A percentile compares a stretch with the other conserved stretches of the same genome.
phyloP scores from a whole-genome alignment of 192 early-diverging fungal species.

The Coemansia sp. region DNA sequence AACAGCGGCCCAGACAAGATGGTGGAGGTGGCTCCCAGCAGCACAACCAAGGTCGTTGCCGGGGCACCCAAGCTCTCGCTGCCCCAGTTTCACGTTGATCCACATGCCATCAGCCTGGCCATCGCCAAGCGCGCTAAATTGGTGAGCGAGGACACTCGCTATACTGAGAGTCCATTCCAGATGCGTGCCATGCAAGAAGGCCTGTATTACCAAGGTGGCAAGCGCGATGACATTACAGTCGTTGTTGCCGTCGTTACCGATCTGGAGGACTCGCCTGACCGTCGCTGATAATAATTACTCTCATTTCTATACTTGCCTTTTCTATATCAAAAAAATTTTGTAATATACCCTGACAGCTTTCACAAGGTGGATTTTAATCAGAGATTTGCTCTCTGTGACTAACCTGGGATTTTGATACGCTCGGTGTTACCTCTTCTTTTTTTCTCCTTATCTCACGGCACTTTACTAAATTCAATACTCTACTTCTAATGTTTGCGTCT shows the following conservation, averaged over 20 bases:
- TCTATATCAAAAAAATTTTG: background rate
- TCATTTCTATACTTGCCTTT: background rate
- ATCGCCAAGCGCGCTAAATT: constrained; percentile 74
- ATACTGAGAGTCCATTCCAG: constrained; percentile 85
- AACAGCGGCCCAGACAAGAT: background rate
- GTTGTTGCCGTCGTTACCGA: constrained; percentile 82
- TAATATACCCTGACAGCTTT: background rate
- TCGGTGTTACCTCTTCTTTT: background rate
- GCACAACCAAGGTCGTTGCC: constrained; percentile 10
- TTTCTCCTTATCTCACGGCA: background rate
- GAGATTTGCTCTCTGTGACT: background rate
- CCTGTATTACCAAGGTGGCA: constrained; percentile 90
- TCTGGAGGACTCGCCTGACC: constrained; percentile 70
- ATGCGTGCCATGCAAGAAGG: constrained; percentile 92
- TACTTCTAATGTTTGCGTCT: constrained; percentile 16
- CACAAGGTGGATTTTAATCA: background rate
- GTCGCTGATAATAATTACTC: constrained; percentile 42
- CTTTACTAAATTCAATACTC: background rate
- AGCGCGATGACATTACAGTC: constrained; percentile 93
- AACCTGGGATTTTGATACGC: background rate
- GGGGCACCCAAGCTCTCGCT: constrained; percentile 28
- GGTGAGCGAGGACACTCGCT: constrained; percentile 78
- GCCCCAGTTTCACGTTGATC: constrained; percentile 62
- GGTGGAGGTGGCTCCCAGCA: constrained; percentile 10
- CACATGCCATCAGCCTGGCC: constrained; percentile 74